Evolutionary conservation across 2,329 filamentous ascomycete genomes (phyloP), one percentile per base, ranked within the genome.

Genomic region (Cryphonectria parasitica): DNA sequence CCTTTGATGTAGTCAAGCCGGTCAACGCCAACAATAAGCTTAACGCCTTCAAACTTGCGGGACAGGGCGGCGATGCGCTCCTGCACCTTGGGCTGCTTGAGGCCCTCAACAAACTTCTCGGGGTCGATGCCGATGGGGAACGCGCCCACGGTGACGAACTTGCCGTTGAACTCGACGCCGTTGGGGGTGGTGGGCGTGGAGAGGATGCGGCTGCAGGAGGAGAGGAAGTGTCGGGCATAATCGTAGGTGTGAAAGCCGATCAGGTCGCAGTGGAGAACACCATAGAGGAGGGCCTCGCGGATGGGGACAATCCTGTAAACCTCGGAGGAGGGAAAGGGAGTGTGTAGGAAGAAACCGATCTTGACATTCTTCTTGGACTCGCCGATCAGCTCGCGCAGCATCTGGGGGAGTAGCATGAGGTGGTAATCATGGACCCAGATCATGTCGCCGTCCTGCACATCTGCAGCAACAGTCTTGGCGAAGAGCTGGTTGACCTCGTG

Each of bases 391-490:
- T 97, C 92, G 73, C 96, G 93, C 71, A 99, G 87, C 94, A 98
- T 97, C 78, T 95, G 90, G 43, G 96, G 96, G 45, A 99, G 88
- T 28, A 99, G 90, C 95, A 98, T 98, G 73, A 98, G 86, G 81
- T 99, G 96, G 83, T 98, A 99, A 82, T 99, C 96, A 80, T 99
- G 96, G 7, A 99, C 93, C 96, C 96, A 99, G 77, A 99, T 92
- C 77, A 98, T 84, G 81, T 99, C 96, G 69, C 94, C 95, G 79
- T 98, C 95, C 80, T 95, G 89, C 15, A 98, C 93, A 76, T 97
- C 93, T 76, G 91, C 91, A 69, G 92, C 90, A 74, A 99, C 91
- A 19, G 92, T 91, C 83, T 95, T 91, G 71, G 96, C 95, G 78
- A 98, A 99, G 10, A 97, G 87, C 64, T 92, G 89, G 82, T 98